Evolutionary conservation across 2,329 filamentous ascomycete species (phyloP), one percentile per base, ranked within the genome.

Genomic region (Colletotrichum navitas): DNA sequence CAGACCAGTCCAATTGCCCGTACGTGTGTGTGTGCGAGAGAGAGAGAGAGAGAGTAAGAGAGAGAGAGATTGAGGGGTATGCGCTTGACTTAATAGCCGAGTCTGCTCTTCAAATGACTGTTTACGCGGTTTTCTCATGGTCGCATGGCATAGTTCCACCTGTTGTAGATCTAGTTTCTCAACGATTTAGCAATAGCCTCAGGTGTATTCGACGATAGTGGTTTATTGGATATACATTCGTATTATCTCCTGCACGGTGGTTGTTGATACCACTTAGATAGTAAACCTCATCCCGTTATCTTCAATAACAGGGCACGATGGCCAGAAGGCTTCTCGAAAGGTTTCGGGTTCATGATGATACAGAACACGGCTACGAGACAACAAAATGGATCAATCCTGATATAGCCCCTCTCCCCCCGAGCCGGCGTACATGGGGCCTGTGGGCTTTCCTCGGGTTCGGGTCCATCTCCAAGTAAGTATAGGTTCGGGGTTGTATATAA

Each of bases 381-480:
- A 81, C 84, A 62, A 78, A 81, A 39, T 88, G 85, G 85, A 85
- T 83, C 34, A 87, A 87, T 68, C 83, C 83, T 74, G 81, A 82
- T 54, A 75, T 83, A 39, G 79, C 80, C 16, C 80, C 81, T n/a
- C 74, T 83, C 8, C 78, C 85, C n/a, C 81, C 82, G 2, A 80
- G 81, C 67, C 78, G 83, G 63, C 78, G 85, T 73, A 86, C 84
- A 49, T 86, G 85, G 85, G 83, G 71, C 12, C 12, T 73, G 3
- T 74, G 66, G 73, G 67, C 75, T 12, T 76, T 73, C 45, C 70
- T 75, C 11, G 74, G 74, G 1, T 75, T 74, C 36, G 74, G 74
- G 3, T 74, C 73, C 14, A 75, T 74, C 61, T 73, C 73, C 34
- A 74, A 74, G 73, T 73, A 55, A 56, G 72, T 59, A n/a, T 2